Evolutionary conservation across 2,329 filamentous ascomycete genomes (phyloP), one percentile per base, ranked within the genome.

Genomic region (Neofusicoccum cordaticola): DNA sequence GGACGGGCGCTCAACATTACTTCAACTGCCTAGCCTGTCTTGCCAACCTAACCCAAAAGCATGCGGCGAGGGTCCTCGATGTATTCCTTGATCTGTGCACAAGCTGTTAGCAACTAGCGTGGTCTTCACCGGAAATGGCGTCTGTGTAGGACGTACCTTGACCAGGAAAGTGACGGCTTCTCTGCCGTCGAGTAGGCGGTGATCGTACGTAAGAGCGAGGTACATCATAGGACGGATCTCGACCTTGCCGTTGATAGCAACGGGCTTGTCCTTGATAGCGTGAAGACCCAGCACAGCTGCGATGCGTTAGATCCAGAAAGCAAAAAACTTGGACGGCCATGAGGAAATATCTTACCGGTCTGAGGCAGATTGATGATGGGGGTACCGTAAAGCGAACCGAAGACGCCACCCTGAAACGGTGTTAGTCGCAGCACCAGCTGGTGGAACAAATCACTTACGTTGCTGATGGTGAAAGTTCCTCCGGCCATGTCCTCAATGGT

Each of bases 221-320:
- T 97, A 98, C 95, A 99, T 99, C 93, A 99, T 98, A 22, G 95
- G 95, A 70, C 95, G 87, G 71, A 97, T 91, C 79, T 97, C 93
- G 65, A 98, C 84, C 83, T 97, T 96, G 74, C 95, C 95, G 74
- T 98, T 93, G 67, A 98, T 84, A 31, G 86, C 94, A 61, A 97
- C 88, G 2, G 94, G 88, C 73, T 90, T 91, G 63, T 99, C 93
- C 83, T 99, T 99, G 80, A 97, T 97, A 52, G 94, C 93, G 78
- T 99, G 94, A 22, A 97, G 88, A 69, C 94, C 94, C 65, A 97
- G 86, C 9, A 97, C 93, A 65, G 92, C 86, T 76, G 70, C 47
- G 57, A 45, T 27, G 11, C 27, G 41, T 63, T 8, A 63, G 61
- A 45, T 17, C 2, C 42, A 71, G 51, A 48, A 7, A 31, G 72